Percentiles rank a stretch among this genome's conserved stretches.
Conservation (phyloP, 306 rosid genomes). For the Ochetophila trinervis region DNA sequence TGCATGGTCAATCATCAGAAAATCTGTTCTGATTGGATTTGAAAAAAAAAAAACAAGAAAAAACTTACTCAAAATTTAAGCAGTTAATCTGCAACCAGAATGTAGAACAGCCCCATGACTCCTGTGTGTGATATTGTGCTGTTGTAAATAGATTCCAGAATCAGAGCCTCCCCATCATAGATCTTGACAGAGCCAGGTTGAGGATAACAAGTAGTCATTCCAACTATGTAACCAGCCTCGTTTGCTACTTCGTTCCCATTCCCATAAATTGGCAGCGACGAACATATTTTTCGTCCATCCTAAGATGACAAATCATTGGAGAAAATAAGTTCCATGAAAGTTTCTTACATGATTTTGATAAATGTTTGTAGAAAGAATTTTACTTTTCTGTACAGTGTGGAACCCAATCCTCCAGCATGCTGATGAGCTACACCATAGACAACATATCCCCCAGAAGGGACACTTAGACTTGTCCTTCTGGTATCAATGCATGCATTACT, state of each 20-base stretch:
- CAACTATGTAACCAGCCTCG: conserved; percentile 63
- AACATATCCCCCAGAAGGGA: conserved; percentile 53
- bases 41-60: background rate
- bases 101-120: conserved; percentile 73
- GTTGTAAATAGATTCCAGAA: conserved; percentile 48
- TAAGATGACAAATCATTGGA: background rate
- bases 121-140: conserved; percentile 49
- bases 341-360: background rate
- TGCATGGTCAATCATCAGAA: too few species aligned
- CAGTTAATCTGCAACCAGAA: conserved; percentile 56
- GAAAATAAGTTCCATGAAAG: background rate
- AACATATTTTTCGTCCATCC: conserved; percentile 74
- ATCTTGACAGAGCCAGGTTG: conserved; percentile 57
- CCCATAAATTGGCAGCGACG: conserved; percentile 72
- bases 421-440: conserved; percentile 80
- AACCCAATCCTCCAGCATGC: conserved; percentile 63
- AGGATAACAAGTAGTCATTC: conserved; percentile 85
- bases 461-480: conserved; percentile 28
- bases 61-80: conserved; percentile 30
- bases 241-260: conserved; percentile 62
- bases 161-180: conserved; percentile 48
- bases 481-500: conserved; percentile 32
- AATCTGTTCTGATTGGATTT: background rate
- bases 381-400: conserved; percentile 69
- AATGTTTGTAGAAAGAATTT: background rate